A percentile compares a stretch with the other conserved stretches of the same genome.
phyloP scores from a whole-genome alignment of 306 rosid species.

The Echinosophora koreensis region DNA sequence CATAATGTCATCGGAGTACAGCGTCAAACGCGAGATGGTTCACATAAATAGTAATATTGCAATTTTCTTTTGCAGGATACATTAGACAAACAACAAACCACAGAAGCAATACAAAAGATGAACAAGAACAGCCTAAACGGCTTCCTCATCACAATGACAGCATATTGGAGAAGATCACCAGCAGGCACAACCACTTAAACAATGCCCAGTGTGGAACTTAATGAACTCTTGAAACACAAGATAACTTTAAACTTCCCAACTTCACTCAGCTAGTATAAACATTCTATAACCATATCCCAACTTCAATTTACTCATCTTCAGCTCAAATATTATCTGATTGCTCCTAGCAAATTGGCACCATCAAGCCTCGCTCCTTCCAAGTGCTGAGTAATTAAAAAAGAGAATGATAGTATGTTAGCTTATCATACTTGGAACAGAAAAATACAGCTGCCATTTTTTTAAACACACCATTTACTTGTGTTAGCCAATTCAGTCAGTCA shows the following conservation, averaged over 20 bases:
- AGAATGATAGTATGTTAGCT: neutral
- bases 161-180: constrained; percentile 33
- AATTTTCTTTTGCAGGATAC: constrained; percentile 17
- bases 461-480: neutral
- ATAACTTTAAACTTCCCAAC: constrained; percentile 27
- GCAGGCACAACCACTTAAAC: constrained; percentile 1
- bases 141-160: constrained; percentile 32
- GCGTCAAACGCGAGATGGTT: constrained; percentile 27
- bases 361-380: constrained; percentile 93
- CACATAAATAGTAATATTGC: constrained; percentile 38
- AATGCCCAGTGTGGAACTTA: constrained; percentile 12
- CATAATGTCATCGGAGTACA: constrained; percentile 14
- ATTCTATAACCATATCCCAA: constrained; percentile 31
- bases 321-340: constrained; percentile 64
- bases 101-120: constrained; percentile 27
- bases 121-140: constrained; percentile 37
- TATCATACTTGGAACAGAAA: constrained; percentile 10
- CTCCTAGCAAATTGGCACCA: constrained; percentile 93
- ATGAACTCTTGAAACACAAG: neutral
- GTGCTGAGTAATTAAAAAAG: constrained; percentile 51
- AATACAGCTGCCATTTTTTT: neutral
- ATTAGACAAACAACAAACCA: constrained; percentile 37
- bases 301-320: neutral
- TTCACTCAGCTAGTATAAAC: constrained; percentile 27
- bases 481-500: neutral